Base-by-base conservation (phyloP, 352 stramenopile species). In the Phytophthora quininea region DNA sequence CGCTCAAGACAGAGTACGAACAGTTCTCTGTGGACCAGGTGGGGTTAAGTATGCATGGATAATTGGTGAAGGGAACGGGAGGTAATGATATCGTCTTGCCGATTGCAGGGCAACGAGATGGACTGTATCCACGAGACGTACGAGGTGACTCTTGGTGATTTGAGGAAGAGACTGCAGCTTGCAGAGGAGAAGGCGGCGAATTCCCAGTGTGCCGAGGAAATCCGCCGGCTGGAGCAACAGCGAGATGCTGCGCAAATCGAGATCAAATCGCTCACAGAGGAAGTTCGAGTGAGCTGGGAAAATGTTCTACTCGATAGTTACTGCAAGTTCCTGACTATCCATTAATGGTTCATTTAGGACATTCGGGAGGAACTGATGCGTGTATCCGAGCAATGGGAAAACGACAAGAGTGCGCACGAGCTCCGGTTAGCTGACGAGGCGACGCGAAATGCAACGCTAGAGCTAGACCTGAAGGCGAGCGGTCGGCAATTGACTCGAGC, bases 1-100 rank as follows among this genome's bases (percentile, higher is more conserved):
- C 91, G 6, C 54, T 96, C 24, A 94, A 95, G 69, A 88, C 87
- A 32, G 88, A 95, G 74, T 93, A 92, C 76, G 88, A 95, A 52
- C 85, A 95, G 72, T 93, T 82, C 60, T 78, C 84, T 0, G 77
- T 91, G 30, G 82, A 94, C 48, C 86, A 95, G 64, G 82, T 87
- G 24, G 19, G 19, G 19, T 24, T 24, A 24, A 10, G 66, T 31
- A 12, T 49, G 43, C 2, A 2, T 29, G 6, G 9, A 49, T 29
- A 29, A 47, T 5, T 1, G 4, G 0, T 38, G 29, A 1, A 40
- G 35, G 35, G 10, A 40, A 24, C 19, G 19, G 19, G 19, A 24
- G 19, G 19, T 24, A 40, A 40, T 40, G 35, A 40, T 27, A 24
- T 3, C 19, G 19, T 45, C 27, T 37, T 55, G 15, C 12, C 42